phyloP scores from a whole-genome alignment of 306 rosid genomes.

The Glycine latifolia region DNA sequence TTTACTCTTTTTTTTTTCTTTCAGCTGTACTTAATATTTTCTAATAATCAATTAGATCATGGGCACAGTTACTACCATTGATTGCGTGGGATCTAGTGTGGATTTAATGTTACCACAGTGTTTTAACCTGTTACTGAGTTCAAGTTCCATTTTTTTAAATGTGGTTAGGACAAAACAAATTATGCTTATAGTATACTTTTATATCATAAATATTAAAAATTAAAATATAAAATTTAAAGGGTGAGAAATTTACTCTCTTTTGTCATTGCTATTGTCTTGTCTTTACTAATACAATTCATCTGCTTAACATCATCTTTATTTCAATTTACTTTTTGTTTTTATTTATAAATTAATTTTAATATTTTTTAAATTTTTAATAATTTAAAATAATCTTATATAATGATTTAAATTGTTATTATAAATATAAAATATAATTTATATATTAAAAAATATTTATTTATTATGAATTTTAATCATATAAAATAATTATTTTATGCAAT shows the following conservation, averaged over 20 bases:
- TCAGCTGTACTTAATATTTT: not conserved
- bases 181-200: no score
- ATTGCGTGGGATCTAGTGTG: not conserved
- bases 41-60: not conserved
- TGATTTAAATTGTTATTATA: not conserved
- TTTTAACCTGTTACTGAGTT: not conserved
- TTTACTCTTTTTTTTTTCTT: slow-evolving; percentile 38
- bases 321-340: no score
- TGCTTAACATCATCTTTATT: no score
- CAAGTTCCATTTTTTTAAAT: not conserved
- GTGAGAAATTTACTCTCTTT: no score
- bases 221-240: no score
- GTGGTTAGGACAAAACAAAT: not conserved
- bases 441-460: not conserved
- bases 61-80: slow-evolving; percentile 6
- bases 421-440: no score
- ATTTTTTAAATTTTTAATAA: not conserved
- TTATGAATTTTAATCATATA: not conserved
- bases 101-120: not conserved
- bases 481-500: no score
- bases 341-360: not conserved
- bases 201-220: no score
- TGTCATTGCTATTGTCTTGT: no score
- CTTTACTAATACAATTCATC: no score
- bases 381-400: not conserved